Conservation (phyloP, 176 grass and related monocot genomes). For the Eleusine indica region DNA sequence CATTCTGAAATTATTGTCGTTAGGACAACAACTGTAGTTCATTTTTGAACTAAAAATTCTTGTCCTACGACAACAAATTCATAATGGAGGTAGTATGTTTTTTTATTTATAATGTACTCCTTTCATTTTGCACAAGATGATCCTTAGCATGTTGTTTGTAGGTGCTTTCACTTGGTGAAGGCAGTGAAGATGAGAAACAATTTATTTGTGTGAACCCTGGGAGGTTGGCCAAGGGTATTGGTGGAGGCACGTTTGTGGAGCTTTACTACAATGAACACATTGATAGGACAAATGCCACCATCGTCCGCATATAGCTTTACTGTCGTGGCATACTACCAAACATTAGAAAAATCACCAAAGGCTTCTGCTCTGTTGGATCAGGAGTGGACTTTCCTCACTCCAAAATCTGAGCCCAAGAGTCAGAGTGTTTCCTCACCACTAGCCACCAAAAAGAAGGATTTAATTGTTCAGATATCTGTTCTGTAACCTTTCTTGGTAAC, state of each 20-base stretch:
- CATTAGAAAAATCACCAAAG: background rate
- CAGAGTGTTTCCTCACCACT: background rate
- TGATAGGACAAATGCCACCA: slow-evolving; percentile 55
- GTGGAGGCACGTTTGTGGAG: slow-evolving; percentile 88
- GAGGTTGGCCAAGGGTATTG: slow-evolving; percentile 88
- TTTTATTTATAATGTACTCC: slow-evolving; percentile 14
- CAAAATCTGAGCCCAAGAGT: background rate
- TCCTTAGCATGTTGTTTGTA: slow-evolving; percentile 35
- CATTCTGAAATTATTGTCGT: no score
- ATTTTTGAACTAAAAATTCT: no score
- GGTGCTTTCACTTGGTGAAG: slow-evolving; percentile 62
- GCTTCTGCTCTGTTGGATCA: background rate
- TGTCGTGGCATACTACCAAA: background rate
- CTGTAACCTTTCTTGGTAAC: background rate
- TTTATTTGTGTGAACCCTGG: slow-evolving; percentile 89
- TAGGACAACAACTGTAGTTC: no score
- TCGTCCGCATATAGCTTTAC: slow-evolving; percentile 76
- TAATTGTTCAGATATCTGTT: background rate
- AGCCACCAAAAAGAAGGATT: background rate
- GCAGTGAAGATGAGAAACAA: slow-evolving; percentile 29
- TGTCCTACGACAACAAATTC: no score
- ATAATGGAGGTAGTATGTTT: background rate
- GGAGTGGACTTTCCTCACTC: background rate
- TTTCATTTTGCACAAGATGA: slow-evolving; percentile 34
- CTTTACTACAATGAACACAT: slow-evolving; percentile 63